Evolutionary conservation across 169 alveolate species (phyloP).

Genomic region (Plasmodium reichenowi): DNA sequence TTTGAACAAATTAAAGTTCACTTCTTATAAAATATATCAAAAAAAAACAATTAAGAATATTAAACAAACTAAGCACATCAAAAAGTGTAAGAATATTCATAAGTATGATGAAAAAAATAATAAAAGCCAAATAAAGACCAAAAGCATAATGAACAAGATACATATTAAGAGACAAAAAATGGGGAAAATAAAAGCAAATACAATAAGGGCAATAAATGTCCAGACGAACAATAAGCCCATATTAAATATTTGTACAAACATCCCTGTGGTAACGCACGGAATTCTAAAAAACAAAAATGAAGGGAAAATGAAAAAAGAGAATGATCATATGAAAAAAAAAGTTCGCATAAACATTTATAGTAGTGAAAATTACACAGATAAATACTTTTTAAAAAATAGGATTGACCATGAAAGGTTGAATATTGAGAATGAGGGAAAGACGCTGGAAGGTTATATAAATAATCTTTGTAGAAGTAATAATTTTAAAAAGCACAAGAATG

Average conservation of each 20-base stretch:
- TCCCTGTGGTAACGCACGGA: too few species aligned
- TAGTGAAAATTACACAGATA: not conserved
- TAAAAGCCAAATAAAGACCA: not conserved
- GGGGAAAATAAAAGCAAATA: not conserved
- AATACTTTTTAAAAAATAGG: not conserved
- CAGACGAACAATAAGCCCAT: too few species aligned
- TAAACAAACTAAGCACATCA: not conserved
- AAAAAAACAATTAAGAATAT: not conserved
- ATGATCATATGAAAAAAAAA: not conserved
- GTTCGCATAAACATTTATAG: constrained; percentile 4
- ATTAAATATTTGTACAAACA: too few species aligned
- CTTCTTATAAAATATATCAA: too few species aligned
- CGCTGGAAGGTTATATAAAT: constrained; percentile 1
- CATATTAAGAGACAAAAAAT: not conserved
- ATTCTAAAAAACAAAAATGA: too few species aligned
- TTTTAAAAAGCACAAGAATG: not conserved
- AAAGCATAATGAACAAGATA: not conserved
- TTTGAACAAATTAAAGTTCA: too few species aligned
- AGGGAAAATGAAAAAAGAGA: not conserved
- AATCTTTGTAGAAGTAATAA: constrained; percentile 4
- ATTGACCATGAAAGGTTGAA: not conserved
- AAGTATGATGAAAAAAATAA: not conserved
- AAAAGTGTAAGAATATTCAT: not conserved
- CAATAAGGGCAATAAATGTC: too few species aligned
- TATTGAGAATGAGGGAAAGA: not conserved